Conservation (phyloP, 768 basidiomycete genomes). For the Mycena galopus region DNA sequence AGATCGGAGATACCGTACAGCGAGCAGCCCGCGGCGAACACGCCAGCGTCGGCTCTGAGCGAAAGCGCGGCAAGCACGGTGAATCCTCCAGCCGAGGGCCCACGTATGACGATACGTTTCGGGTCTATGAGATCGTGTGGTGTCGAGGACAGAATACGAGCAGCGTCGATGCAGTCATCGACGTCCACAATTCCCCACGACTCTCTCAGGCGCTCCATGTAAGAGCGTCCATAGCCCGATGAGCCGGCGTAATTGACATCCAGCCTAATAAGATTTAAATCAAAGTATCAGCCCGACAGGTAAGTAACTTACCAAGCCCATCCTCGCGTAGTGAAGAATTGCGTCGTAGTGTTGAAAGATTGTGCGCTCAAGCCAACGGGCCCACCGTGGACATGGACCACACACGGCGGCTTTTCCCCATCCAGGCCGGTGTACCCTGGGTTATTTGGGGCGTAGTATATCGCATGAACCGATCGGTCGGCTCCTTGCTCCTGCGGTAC, state of each 20-base stretch:
- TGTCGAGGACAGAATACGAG: slow-evolving; percentile 57
- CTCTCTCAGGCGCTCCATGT: slow-evolving; percentile 70
- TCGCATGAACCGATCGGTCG: slow-evolving; percentile 66
- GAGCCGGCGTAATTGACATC: slow-evolving; percentile 87
- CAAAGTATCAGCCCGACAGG: background rate
- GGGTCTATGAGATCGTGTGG: slow-evolving; percentile 71
- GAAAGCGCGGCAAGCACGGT: slow-evolving; percentile 68
- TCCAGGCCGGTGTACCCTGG: slow-evolving; percentile 64
- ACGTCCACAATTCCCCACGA: slow-evolving; percentile 85
- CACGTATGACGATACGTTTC: slow-evolving; percentile 75
- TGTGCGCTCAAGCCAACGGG: slow-evolving; percentile 67
- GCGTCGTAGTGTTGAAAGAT: slow-evolving; percentile 64
- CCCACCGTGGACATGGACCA: slow-evolving; percentile 78
- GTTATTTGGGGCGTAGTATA: slow-evolving; percentile 79
- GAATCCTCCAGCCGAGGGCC: slow-evolving; percentile 81
- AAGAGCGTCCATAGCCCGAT: slow-evolving; percentile 78
- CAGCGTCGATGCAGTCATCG: slow-evolving; percentile 73
- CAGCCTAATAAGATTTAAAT: slow-evolving; percentile 54
- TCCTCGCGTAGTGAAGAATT: slow-evolving; percentile 79
- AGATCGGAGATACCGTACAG: slow-evolving; percentile 81
- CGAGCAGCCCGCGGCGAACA: slow-evolving; percentile 75
- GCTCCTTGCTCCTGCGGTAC: slow-evolving; percentile 41
- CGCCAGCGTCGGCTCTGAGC: slow-evolving; percentile 53
- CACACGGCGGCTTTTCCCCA: slow-evolving; percentile 76
- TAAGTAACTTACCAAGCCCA: slow-evolving; percentile 68